Base-by-base conservation (phyloP, 1,284 basidiomycete genomes). In the Cryptococcus hybrid region DNA sequence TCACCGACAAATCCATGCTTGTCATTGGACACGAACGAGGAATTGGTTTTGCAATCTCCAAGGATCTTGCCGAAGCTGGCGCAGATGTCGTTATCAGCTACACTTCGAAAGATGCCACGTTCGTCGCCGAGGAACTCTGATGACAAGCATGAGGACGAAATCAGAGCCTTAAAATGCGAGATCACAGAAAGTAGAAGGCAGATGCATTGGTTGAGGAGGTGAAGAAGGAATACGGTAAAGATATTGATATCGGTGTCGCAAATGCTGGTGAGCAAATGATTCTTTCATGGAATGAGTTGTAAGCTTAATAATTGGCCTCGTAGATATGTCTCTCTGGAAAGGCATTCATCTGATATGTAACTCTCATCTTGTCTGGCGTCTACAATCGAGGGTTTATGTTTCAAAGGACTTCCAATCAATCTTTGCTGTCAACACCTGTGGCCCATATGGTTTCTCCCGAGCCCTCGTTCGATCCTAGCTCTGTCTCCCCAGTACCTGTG, bases 41-140 rank as follows among this genome's bases (percentile, higher is more conserved):
- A 44, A 82, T 84, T 51, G 83, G 83, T 3, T 67, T 63, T n/a
- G 82, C 77, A 7, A 79, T 79, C 58, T 78, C 80, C 55, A 70
- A 70, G 46, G 80, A 80, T 3, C 75, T 82, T 55, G 81, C 81
- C 9, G 64, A 75, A 67, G 73, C 67, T 46, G 75, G 75, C 11
- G 76, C 75, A 4, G 63, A 64, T 34, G 45, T 75, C 3, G 68
- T 64, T 2, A 72, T 78, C 57, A 77, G 74, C 5, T 78, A 72
- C 64, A 75, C 71, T 0, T 73, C 75, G 2, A 61, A 57, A 12
- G 70, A 77, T 51, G 62, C 71, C 5, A 51, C 63, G 2, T 39
- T 56, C 2, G n/a, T 69, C 24, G 67, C 70, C 3, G 51, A 56
- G 35, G 47, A 59, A 11, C 47, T 77, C 3, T 60, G n/a, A 62